A percentile compares a stretch with the other conserved stretches of the same genome.
Conservation (phyloP, 148 eudicot genomes). For the Chenopodium berlandieri region DNA sequence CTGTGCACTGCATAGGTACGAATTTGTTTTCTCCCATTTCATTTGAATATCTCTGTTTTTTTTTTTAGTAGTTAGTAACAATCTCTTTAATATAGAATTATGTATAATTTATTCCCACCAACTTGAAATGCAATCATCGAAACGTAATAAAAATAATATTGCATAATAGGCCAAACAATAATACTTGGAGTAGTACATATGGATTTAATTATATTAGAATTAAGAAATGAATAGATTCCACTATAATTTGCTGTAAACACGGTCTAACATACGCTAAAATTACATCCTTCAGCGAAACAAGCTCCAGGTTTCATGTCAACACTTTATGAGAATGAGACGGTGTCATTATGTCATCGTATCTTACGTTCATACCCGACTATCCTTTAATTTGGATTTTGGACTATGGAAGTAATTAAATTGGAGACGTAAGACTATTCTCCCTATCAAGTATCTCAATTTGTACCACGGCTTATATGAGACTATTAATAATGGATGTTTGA, state of each 20-base stretch:
- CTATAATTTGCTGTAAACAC: background rate
- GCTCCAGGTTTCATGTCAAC: constrained; percentile 3
- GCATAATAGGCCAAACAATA: no score
- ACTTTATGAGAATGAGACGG: background rate
- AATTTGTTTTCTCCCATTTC: background rate
- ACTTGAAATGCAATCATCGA: background rate
- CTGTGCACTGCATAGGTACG: background rate
- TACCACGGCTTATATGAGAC: no score
- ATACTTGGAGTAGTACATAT: no score
- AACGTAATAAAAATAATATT: background rate
- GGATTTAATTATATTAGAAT: background rate
- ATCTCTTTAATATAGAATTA: no score
- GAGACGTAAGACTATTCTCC: no score
- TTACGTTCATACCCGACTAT: background rate
- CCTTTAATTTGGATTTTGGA: background rate
- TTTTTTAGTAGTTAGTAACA: no score
- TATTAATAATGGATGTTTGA: no score
- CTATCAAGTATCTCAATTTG: no score
- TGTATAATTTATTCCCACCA: background rate
- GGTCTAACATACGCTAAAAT: background rate
- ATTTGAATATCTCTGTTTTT: background rate
- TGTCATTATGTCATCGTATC: background rate
- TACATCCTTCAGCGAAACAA: constrained; percentile 6
- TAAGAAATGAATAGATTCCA: background rate
- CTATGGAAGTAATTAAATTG: background rate